A percentile compares a stretch with the other conserved stretches of the same genome.
Conservation (phyloP, 2,329 filamentous ascomycete species). For the Apiospora saccharicola region DNA sequence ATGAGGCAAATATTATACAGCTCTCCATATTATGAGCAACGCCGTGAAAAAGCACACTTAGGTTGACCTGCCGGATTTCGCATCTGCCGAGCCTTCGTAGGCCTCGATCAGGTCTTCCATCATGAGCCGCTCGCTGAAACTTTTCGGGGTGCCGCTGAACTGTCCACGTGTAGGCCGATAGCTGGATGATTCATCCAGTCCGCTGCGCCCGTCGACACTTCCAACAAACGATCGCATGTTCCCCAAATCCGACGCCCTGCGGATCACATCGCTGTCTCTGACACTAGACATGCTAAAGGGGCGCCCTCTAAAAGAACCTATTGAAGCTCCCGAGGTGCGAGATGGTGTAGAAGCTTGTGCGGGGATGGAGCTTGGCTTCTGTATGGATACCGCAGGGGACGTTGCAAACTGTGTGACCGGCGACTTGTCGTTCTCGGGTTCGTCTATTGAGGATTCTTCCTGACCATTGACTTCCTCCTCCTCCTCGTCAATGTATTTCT, state of each 20-base stretch:
- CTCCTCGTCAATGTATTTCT: slow-evolving; percentile 44
- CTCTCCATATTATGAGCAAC: background rate
- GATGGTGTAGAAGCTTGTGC: slow-evolving; percentile 41
- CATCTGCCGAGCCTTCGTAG: background rate
- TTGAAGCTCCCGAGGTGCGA: slow-evolving; percentile 49
- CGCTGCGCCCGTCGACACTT: slow-evolving; percentile 58
- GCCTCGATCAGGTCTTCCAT: slow-evolving; percentile 53
- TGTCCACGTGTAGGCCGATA: slow-evolving; percentile 49
- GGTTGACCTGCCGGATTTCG: slow-evolving; percentile 8
- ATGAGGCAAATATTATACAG: background rate
- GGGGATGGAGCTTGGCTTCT: slow-evolving; percentile 40
- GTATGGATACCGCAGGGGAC: slow-evolving; percentile 53
- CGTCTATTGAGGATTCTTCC: slow-evolving; percentile 29
- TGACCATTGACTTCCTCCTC: slow-evolving; percentile 40
- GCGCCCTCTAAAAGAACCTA: slow-evolving; percentile 63
- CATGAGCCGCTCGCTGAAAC: slow-evolving; percentile 57
- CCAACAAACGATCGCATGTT: slow-evolving; percentile 60
- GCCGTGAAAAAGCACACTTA: background rate
- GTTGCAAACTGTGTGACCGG: slow-evolving; percentile 48
- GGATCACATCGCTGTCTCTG: slow-evolving; percentile 56
- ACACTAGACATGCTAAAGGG: slow-evolving; percentile 62
- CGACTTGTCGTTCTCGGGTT: slow-evolving; percentile 29
- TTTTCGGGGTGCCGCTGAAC: slow-evolving; percentile 54
- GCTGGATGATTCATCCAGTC: slow-evolving; percentile 55
- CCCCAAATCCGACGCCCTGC: slow-evolving; percentile 56